Base-by-base conservation (phyloP, 371 early-diverging fungal genomes). In the Sporodiniella umbellata region DNA sequence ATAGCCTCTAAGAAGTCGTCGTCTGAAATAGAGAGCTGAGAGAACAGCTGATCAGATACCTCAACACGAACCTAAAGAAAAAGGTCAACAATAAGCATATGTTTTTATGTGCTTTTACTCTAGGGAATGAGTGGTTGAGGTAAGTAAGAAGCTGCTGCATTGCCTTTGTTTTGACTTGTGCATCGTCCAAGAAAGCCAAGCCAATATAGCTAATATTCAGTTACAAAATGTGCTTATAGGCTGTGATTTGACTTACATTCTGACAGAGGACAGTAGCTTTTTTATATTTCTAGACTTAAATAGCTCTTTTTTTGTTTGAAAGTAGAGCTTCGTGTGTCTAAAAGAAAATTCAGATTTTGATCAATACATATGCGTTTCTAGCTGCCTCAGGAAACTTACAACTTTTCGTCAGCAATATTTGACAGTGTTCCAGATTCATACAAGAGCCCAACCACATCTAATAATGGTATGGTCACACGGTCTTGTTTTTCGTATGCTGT, bases 381-480 rank as follows among this genome's bases (percentile, higher is more conserved):
- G n/a, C n/a, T n/a, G n/a, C n/a, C n/a, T n/a, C n/a, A 35, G n/a
- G 35, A 24, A 26, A 48, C 58, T 64, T 67, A 69, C 77, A 66
- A 37, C 21, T 49, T 18, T 24, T 75, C 68, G 30, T 72, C 61
- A 8, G 55, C 50, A 19, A 78, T 54, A 45, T 66, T 62, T 22
- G 64, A 39, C 37, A 84, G 44, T 5, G 69, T 70, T 17, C 78
- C 83, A 35, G 70, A 71, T 45, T 84, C 80, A 33, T 87, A 73
- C 14, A 89, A 59, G 33, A 88, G 56, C 28, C 89, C 90, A 26
- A 83, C 37, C 0, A 83, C 81, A 42, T 87, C 88, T 25, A 91
- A 49, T 18, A 87, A 45, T 0, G 90, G 87, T 3, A 82, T 61
- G 2, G 81, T 72, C 2, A 91, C 76, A 4, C 89, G 77, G 21